Base-by-base conservation (phyloP, 2,329 filamentous ascomycete species). In the Blastomyces parvus region DNA sequence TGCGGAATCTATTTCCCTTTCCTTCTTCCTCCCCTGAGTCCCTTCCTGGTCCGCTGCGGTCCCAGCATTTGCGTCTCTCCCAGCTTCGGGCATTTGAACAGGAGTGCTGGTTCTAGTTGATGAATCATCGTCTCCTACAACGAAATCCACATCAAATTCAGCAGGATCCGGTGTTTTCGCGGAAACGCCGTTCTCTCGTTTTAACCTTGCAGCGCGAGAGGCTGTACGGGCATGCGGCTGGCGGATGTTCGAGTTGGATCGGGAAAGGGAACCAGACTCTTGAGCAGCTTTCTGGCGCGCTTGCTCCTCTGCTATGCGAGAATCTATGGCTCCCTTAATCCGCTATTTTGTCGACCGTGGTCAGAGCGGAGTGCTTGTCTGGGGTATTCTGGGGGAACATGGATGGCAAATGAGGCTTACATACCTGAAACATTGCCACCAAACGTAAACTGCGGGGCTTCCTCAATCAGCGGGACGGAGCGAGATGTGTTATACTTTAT, bases 271-370 rank as follows among this genome's bases (percentile, higher is more conserved):
- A 22, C 62, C 56, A 25, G 69, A 65, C 36, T 78, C 74, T 66
- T 80, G 70, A 50, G 78, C 69, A 60, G 80, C 76, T 71, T 84
- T 84, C 73, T 91, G 88, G 64, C 90, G 88, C 64, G 90, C 89
- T 77, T 96, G 90, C 78, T 97, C 92, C 78, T 96, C 91, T 71
- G 91, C 89, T 71, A 97, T 94, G 71, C 88, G 88, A 70, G 87
- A 86, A 74, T 96, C 90, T 74, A 96, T 91, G 64, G 88, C 89
- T 71, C 88, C 89, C 79, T 90, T 89, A 70, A 96, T 81, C 80
- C 89, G 85, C 89, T 94, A 73, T 60, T 22, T 33, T 9, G 33
- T 30, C 19, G 19, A 48, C 33, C 2, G n/a, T 52, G 55, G 52
- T 62, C n/a, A 42, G 52, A 56, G 57, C 30, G 6, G 27, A 38